Percentiles rank a stretch among this genome's conserved stretches.
These are phyloP conservation scores for Ophiostoma ips DNA, from an alignment of 2,329 filamentous ascomycete species.

Conservation along the genomic window DNA sequence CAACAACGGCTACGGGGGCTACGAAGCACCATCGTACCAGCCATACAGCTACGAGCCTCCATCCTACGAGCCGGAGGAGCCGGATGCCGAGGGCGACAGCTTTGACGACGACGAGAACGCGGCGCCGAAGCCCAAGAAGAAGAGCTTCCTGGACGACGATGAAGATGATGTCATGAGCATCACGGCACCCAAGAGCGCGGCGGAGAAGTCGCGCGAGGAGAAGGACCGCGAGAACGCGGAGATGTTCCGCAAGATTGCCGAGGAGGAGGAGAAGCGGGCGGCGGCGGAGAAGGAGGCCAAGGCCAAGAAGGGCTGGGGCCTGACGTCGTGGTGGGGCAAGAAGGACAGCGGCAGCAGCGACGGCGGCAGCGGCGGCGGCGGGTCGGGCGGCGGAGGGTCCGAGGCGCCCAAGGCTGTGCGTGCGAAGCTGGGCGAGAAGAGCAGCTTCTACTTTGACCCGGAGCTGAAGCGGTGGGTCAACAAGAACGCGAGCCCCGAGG, in stretches of 20 bases:
- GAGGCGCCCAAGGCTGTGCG: conserved; percentile 58
- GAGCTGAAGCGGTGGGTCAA: conserved; percentile 98
- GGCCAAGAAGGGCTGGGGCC: conserved; percentile 60
- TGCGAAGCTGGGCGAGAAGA: conserved; percentile 89
- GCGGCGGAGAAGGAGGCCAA: conserved; percentile 35
- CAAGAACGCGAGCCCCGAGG: conserved; percentile 68
- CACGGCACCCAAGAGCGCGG: conserved; percentile 35
- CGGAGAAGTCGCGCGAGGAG: conserved; percentile 48
- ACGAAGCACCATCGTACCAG: conserved; percentile 49
- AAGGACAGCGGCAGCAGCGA: conserved; percentile 41
- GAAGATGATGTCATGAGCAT: conserved; percentile 62
- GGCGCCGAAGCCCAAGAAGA: conserved; percentile 54
- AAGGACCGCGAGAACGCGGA: conserved; percentile 72
- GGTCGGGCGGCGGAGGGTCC: conserved; percentile 20
- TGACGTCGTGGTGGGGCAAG: conserved; percentile 64
- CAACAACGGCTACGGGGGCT: conserved; percentile 30
- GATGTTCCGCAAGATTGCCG: conserved; percentile 72
- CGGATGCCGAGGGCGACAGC: conserved; percentile 27
- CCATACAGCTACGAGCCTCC: conserved; percentile 44
- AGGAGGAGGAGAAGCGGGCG: conserved; percentile 53
- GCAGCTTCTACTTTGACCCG: conserved; percentile 83
- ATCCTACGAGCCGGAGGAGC: conserved; percentile 35
- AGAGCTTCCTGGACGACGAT: conserved; percentile 70
- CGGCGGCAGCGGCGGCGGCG: conserved; percentile 12
- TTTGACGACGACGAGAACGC: conserved; percentile 24